Conservation (phyloP, 352 stramenopile genomes). For the Globisporangium viniferum region DNA sequence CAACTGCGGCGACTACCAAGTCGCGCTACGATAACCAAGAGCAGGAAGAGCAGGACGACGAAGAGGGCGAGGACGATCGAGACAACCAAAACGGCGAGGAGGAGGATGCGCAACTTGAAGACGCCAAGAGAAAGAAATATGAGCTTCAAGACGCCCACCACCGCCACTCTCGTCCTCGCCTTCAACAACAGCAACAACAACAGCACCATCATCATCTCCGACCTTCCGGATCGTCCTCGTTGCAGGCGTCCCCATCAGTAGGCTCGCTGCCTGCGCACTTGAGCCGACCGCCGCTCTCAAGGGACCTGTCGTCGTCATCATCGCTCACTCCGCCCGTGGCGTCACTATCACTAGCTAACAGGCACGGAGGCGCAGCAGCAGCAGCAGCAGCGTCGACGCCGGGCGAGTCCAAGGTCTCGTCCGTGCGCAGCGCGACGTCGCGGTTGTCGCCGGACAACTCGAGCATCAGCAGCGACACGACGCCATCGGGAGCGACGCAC, state of each 20-base stretch:
- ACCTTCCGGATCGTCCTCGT: not conserved
- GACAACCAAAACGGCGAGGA: not conserved
- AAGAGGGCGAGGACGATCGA: not conserved
- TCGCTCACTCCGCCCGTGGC: not conserved
- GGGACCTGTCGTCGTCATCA: not conserved
- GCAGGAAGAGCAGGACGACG: not conserved
- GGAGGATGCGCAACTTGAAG: not conserved
- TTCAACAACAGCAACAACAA: not conserved
- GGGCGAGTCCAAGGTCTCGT: not conserved
- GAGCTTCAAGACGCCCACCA: not conserved
- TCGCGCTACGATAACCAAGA: constrained; percentile 3
- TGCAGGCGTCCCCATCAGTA: not conserved
- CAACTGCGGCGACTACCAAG: constrained; percentile 1
- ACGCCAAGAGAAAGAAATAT: not conserved
- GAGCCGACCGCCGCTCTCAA: not conserved
- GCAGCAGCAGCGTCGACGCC: not conserved
- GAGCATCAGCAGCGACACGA: not conserved
- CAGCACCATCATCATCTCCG: not conserved
- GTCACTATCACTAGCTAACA: not conserved
- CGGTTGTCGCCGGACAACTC: not conserved
- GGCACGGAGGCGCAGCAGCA: not conserved
- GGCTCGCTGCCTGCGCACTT: not conserved
- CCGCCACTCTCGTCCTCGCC: not conserved
- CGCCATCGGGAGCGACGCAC: not conserved
- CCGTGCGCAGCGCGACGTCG: not conserved